Conservation (phyloP, 306 rosid genomes). For the Quercus cerris region DNA sequence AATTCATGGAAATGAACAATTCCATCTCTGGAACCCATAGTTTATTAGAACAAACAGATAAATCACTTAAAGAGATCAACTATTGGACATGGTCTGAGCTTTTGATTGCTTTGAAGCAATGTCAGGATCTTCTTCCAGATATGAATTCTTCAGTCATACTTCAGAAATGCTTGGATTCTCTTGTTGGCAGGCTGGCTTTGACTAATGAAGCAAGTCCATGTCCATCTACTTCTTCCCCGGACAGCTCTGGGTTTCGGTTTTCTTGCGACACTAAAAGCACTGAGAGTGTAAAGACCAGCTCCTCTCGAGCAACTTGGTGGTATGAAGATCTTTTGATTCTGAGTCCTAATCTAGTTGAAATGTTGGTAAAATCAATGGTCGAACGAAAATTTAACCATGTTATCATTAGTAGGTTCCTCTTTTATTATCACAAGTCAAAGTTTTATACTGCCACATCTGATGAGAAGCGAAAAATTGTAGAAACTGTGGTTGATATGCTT, state of each 20-base stretch:
- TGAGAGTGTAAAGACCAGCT: slow-evolving; percentile 64
- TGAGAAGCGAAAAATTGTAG: slow-evolving; percentile 52
- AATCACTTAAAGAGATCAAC: slow-evolving; percentile 58
- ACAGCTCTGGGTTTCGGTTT: slow-evolving; percentile 71
- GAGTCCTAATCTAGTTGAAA: slow-evolving; percentile 51
- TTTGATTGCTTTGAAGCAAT: slow-evolving; percentile 58
- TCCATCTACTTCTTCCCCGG: slow-evolving; percentile 75
- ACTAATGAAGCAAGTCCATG: slow-evolving; percentile 73
- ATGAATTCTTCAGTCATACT: slow-evolving; percentile 39
- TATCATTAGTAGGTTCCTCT: slow-evolving; percentile 60
- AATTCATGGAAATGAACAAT: slow-evolving; percentile 83
- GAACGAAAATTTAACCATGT: slow-evolving; percentile 54
- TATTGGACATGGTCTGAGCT: slow-evolving; percentile 86
- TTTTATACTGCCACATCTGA: slow-evolving; percentile 27
- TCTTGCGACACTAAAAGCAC: slow-evolving; percentile 90
- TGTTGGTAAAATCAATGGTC: slow-evolving; percentile 60
- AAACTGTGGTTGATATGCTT: slow-evolving; percentile 65
- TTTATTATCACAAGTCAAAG: slow-evolving; percentile 75
- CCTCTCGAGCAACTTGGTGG: slow-evolving; percentile 75
- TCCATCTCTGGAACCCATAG: slow-evolving; percentile 36
- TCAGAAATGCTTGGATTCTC: slow-evolving; percentile 60
- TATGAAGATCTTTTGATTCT: slow-evolving; percentile 74
- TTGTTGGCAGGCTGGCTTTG: slow-evolving; percentile 57
- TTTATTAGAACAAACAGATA: slow-evolving; percentile 58
- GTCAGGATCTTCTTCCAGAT: slow-evolving; percentile 41